Base-by-base conservation (phyloP, 495 filamentous ascomycete species). In the Chaetomium tenue region DNA sequence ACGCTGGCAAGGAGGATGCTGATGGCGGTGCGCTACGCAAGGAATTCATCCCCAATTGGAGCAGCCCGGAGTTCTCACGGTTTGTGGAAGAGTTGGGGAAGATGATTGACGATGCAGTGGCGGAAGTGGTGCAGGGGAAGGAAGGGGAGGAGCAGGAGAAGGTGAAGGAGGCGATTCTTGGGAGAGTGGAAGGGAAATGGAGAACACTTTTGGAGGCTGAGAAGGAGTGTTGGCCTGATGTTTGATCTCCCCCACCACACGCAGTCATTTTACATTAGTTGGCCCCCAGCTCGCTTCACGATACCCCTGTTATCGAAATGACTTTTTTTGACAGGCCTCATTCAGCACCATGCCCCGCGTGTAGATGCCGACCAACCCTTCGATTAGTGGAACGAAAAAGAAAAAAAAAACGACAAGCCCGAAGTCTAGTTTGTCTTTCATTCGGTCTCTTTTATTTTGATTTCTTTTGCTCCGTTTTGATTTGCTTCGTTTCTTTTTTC, bases 31-130 rank as follows among this genome's bases (percentile, higher is more conserved):
- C 86, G 44, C 68, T 88, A 71, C 76, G 86, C 58, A 76, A 77
- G 60, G 79, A 82, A 73, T 87, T 89, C 66, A 88, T 89, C 65
- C 84, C 84, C 0, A 89, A 89, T 70, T 89, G 87, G 87, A 84
- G 83, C 60, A 84, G 81, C 63, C 60, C 50, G 13, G 81, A 86
- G 70, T 89, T 89, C 71, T 78, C 77, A 47, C 74, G 51, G 11
- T 88, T 88, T 74, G 87, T 89, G 11, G 68, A 60, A 3, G 51
- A 67, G 51, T 58, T 76, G 61, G 73, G 68, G n/a, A 40, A 54
- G 15, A 55, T 76, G 30, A 68, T 78, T 58, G 74, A 78, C 39
- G 58, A 57, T 23, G 70, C 70, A 3, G 72, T 75, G 18, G 56
- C 48, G 3, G 58, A 67, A 48, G 65, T 63, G 25, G 15, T 75